Evolutionary conservation across 345 rosid species (phyloP).

Genomic region (Populus euphratica): DNA sequence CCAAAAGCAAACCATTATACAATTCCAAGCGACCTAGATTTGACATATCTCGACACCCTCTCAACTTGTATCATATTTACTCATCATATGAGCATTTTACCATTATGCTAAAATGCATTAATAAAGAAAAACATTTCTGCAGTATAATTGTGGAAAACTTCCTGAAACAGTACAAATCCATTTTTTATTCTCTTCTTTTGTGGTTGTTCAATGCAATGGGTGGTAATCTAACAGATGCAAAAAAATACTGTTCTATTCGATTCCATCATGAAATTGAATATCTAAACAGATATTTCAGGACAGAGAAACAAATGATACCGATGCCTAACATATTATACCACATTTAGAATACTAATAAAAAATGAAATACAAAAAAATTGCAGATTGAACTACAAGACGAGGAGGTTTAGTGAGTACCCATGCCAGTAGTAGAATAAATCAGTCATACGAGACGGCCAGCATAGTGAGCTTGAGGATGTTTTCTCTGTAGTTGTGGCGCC

Average conservation of each 20-base stretch:
- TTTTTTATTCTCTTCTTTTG: too few relatives aligned
- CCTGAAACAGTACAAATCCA: too few relatives aligned
- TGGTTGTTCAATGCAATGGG: too few relatives aligned
- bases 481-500: constrained; percentile 78
- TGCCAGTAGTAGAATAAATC: not conserved
- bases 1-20: not conserved
- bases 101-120: too few relatives aligned
- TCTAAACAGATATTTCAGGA: too few relatives aligned
- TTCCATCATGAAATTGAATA: too few relatives aligned
- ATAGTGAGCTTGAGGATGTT: constrained; percentile 61
- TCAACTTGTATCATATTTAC: not conserved
- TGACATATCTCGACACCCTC: not conserved
- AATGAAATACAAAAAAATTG: not conserved
- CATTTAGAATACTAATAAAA: not conserved
- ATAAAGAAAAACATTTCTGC: too few relatives aligned
- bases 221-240: too few relatives aligned
- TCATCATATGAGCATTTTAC: too few relatives aligned
- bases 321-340: not conserved
- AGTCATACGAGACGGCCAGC: constrained; percentile 75
- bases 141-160: too few relatives aligned
- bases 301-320: too few relatives aligned
- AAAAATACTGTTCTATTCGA: too few relatives aligned
- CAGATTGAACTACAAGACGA: not conserved
- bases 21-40: not conserved
- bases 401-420: not conserved